These are phyloP conservation scores for Boletus huronensis DNA, from an alignment of 768 basidiomycete genomes.

Conservation along the genomic window DNA sequence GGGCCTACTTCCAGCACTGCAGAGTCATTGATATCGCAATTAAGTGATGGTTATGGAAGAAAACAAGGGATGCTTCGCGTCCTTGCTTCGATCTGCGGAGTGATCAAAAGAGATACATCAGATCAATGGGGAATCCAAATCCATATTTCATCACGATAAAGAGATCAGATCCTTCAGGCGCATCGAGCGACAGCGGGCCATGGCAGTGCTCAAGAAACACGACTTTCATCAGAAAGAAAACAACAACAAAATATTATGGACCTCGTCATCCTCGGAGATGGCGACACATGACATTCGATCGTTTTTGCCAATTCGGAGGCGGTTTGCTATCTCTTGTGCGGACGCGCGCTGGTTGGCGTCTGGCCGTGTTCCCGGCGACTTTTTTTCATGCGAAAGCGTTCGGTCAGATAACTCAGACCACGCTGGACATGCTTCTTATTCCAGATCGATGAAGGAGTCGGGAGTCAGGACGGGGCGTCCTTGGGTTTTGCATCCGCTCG, in stretches of 20 bases:
- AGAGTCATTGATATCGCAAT: conserved; percentile 16
- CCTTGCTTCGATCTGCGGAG: conserved; percentile 27
- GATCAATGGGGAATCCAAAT: conserved; percentile 16
- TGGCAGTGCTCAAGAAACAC: background rate
- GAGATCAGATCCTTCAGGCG: conserved; percentile 7
- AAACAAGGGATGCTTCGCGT: conserved; percentile 5
- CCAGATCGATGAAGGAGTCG: background rate
- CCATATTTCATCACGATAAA: background rate
- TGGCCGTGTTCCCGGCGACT: background rate
- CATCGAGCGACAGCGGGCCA: background rate
- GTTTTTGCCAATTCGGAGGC: conserved; percentile 7
- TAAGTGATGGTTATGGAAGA: conserved; percentile 29
- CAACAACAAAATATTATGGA: background rate
- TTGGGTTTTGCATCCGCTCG: background rate
- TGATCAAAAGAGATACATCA: conserved; percentile 15
- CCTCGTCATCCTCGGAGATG: conserved; percentile 26
- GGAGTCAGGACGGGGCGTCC: background rate
- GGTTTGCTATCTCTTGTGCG: background rate
- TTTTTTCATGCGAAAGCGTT: background rate
- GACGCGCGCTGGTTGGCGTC: background rate
- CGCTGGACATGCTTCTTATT: background rate
- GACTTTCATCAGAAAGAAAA: conserved; percentile 2
- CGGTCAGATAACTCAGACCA: background rate
- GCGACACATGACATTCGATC: conserved; percentile 5
- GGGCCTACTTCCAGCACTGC: background rate